These are phyloP conservation scores for Coemansia sp. DNA, from an alignment of 192 early-diverging fungal species.

Conservation along the genomic window DNA sequence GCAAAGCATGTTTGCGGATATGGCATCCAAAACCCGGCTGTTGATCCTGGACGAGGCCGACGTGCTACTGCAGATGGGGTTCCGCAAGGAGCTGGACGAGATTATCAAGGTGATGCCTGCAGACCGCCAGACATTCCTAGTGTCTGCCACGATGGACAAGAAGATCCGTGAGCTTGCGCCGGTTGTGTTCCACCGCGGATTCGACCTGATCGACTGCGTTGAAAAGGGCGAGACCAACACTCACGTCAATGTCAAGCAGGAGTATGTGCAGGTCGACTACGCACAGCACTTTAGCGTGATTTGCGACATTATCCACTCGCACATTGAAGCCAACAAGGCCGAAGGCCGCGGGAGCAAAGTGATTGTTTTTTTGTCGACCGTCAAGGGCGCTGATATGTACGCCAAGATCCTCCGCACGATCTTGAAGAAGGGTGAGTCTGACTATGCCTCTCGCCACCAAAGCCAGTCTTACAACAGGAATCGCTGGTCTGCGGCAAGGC, in stretches of 20 bases:
- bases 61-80: slow-evolving; percentile 91
- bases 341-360: slow-evolving; percentile 68
- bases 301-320: slow-evolving; percentile 62
- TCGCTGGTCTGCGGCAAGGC: neutral
- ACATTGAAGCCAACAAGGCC: slow-evolving; percentile 43
- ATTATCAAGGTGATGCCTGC: slow-evolving; percentile 62
- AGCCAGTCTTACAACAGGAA: slow-evolving; percentile 1
- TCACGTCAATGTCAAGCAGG: slow-evolving; percentile 76
- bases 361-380: slow-evolving; percentile 88
- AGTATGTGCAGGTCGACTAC: slow-evolving; percentile 63
- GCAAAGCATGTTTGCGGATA: slow-evolving; percentile 54
- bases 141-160: slow-evolving; percentile 84
- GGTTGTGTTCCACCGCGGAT: slow-evolving; percentile 60
- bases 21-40: slow-evolving; percentile 46
- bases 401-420: slow-evolving; percentile 14
- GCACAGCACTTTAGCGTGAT: slow-evolving; percentile 61
- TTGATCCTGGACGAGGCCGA: slow-evolving; percentile 96
- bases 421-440: slow-evolving; percentile 17
- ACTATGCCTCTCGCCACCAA: neutral
- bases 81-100: slow-evolving; percentile 76
- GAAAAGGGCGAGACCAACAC: slow-evolving; percentile 82
- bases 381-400: slow-evolving; percentile 51
- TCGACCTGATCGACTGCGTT: slow-evolving; percentile 78
- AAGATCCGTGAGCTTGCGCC: slow-evolving; percentile 69
- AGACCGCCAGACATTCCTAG: slow-evolving; percentile 84